Percentiles rank a stretch among this genome's conserved stretches.
phyloP scores from a whole-genome alignment of 371 early-diverging fungal genomes.

The Apophysomyces sp. region DNA sequence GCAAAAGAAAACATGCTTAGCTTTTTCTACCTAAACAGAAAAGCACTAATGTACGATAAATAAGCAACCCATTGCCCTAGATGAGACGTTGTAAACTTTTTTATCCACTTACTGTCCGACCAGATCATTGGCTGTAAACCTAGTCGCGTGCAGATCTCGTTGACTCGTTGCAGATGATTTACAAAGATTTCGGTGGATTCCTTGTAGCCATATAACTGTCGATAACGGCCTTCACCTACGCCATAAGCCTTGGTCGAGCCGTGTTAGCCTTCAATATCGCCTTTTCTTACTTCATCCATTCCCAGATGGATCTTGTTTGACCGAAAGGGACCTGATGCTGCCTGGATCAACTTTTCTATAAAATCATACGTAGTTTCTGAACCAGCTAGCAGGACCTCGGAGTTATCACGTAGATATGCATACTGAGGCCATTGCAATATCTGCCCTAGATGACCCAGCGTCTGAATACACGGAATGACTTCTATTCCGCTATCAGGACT shows the following conservation, averaged over 20 bases:
- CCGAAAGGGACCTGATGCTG: slow-evolving; percentile 67
- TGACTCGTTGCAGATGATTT: slow-evolving; percentile 73
- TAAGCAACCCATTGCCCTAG: background rate
- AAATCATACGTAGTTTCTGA: slow-evolving; percentile 78
- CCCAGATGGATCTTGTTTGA: slow-evolving; percentile 84
- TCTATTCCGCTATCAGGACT: slow-evolving; percentile 87
- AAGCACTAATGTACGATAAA: slow-evolving; percentile 42
- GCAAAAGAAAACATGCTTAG: background rate
- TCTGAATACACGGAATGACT: slow-evolving; percentile 89
- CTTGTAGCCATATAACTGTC: slow-evolving; percentile 71
- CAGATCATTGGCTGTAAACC: slow-evolving; percentile 81
- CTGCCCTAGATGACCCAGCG: slow-evolving; percentile 87
- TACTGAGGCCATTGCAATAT: slow-evolving; percentile 88
- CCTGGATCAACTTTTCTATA: slow-evolving; percentile 70
- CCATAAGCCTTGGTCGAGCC: slow-evolving; percentile 62
- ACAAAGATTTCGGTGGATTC: slow-evolving; percentile 76
- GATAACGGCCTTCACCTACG: slow-evolving; percentile 81
- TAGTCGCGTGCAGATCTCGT: slow-evolving; percentile 62
- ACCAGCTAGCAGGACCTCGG: slow-evolving; percentile 72
- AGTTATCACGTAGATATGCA: slow-evolving; percentile 74
- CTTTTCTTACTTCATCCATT: slow-evolving; percentile 69
- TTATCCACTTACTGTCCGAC: slow-evolving; percentile 87
- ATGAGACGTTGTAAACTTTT: no score
- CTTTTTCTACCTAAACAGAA: slow-evolving; percentile 52
- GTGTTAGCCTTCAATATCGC: background rate